Percentiles rank a stretch among this genome's conserved stretches.
Evolutionary conservation across 352 stramenopile species (phyloP).

Genomic region (Phytophthora pluvialis): DNA sequence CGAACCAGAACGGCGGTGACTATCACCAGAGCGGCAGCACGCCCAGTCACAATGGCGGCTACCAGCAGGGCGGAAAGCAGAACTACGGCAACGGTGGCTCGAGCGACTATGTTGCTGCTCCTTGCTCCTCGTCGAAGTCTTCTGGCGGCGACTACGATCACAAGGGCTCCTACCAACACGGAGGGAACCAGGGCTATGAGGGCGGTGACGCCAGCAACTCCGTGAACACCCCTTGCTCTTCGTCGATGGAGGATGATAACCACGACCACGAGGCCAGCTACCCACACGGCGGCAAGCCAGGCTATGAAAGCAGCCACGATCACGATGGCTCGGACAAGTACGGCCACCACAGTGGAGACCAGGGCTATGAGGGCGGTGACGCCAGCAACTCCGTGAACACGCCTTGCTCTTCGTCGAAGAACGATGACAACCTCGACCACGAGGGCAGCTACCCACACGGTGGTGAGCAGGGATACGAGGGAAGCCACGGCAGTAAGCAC

Average conservation of each 20-base stretch:
- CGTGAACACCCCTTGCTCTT: slow-evolving; percentile 10
- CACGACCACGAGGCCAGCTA: neutral
- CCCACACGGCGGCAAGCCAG: neutral
- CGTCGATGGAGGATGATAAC: neutral
- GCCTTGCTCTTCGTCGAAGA: neutral
- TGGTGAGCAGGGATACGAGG: neutral
- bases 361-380: neutral
- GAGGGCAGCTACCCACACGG: neutral
- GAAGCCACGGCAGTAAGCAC: too few relatives aligned
- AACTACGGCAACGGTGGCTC: neutral
- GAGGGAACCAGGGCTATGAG: neutral
- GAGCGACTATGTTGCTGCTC: neutral
- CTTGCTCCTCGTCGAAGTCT: slow-evolving; percentile 11
- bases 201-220: neutral
- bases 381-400: neutral
- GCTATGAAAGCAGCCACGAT: neutral
- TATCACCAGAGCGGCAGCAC: slow-evolving; percentile 5
- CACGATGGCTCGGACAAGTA: neutral
- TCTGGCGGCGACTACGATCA: neutral
- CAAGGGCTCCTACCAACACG: neutral
- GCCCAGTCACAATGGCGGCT: neutral
- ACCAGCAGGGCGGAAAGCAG: neutral
- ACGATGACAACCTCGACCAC: neutral
- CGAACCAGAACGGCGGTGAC: neutral
- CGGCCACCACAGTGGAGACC: neutral